Evolutionary conservation across 345 rosid genomes (phyloP), one percentile per base, ranked within the genome.

Genomic region (Populus euphratica): DNA sequence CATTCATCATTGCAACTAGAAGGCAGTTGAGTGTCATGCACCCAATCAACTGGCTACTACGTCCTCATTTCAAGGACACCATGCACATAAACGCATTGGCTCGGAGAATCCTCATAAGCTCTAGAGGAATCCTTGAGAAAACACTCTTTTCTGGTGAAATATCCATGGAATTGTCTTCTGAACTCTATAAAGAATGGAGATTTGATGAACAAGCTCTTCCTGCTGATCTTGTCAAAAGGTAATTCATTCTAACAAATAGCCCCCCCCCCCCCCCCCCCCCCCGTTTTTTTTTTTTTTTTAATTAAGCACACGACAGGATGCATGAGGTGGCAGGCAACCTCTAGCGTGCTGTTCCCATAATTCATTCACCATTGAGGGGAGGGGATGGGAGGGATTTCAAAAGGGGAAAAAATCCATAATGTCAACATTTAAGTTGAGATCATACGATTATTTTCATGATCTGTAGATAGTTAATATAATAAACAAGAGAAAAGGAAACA

Each of bases 21-120:
- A 88, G 95, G 78, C 91, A 88, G 49, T 64, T 91, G 74, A 91
- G 96, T 67, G 77, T 52, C 36, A 87, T 91, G 91, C 92, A 91
- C 75, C 96, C 96, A 25, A 74, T 91, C 73, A 87, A 89, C 75
- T 80, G 77, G 81, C 84, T 91, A 31, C 72, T 91, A 71, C 86
- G 86, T 82, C 96, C 93, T 44, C 93, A 91, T 86, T 86, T 91
- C 88, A 89, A 85, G 84, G 91, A 88, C 77, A 89, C 92, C 61
- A 84, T 89, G 86, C 93, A 89, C 78, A 81, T 88, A 75, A 91
- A 91, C 80, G 89, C 92, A 73, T 41, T 91, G 73, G 85, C 85
- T 76, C 78, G 90, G 74, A 73, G 69, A 17, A 29, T 85, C 69
- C 90, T 89, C 71, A 59, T 89, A 29, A 88, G 83, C 77, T 77